phyloP scores from a whole-genome alignment of 176 grass and related monocot species.

The Saccharum officinarum region DNA sequence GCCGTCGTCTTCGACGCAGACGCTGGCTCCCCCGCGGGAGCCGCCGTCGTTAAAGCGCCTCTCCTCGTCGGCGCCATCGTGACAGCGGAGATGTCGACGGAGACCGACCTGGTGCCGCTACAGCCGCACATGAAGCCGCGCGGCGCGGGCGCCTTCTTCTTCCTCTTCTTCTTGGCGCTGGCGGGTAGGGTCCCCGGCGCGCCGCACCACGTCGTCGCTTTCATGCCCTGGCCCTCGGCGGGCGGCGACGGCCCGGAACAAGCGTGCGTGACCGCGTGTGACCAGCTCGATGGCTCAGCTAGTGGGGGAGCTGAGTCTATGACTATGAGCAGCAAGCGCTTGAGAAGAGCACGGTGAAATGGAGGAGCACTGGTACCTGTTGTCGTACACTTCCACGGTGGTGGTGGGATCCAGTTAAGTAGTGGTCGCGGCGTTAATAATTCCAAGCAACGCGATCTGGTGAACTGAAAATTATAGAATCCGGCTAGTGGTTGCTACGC shows the following conservation, averaged over 20 bases:
- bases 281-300: background rate
- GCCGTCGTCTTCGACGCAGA: background rate
- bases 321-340: background rate
- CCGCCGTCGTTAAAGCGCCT: background rate
- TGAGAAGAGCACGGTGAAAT: conserved; percentile 12
- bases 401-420: conserved; percentile 12
- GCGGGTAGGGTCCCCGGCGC: background rate
- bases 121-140: conserved; percentile 61
- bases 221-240: conserved; percentile 39
- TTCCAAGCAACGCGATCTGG: background rate
- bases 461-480: conserved; percentile 28
- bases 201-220: conserved; percentile 40
- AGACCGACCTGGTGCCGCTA: conserved; percentile 43
- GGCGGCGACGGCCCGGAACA: background rate
- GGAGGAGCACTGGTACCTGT: background rate
- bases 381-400: background rate
- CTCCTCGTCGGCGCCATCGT: background rate
- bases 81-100: conserved; percentile 34
- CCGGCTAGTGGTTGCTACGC: background rate
- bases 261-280: background rate
- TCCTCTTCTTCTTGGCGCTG: background rate
- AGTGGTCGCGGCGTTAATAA: conserved; percentile 2
- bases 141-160: background rate
- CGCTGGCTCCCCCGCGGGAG: background rate
- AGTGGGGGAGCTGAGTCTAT: background rate